These are phyloP conservation scores for Camelina sativa DNA, from an alignment of 345 rosid genomes.

Conservation along the genomic window DNA sequence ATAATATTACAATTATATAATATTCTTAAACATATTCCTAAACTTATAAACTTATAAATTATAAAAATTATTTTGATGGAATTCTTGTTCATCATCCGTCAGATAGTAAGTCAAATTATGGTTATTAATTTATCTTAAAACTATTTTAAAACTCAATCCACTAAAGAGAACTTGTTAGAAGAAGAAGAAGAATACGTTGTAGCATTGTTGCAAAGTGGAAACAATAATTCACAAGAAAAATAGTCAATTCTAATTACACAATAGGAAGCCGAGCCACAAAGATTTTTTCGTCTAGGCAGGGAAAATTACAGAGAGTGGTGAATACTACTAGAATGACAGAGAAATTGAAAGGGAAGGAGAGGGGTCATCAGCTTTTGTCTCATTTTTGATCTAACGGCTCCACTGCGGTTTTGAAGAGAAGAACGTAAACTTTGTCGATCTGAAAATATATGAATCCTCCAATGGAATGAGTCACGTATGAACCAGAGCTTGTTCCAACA, in stretches of 20 bases:
- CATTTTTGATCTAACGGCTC: constrained; percentile 71
- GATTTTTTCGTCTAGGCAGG: constrained; percentile 9
- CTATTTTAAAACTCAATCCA: too few species aligned
- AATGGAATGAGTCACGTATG: constrained; percentile 85
- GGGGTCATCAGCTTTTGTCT: constrained; percentile 1
- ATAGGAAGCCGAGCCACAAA: background rate
- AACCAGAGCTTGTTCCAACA: constrained; percentile 95
- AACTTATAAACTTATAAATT: too few species aligned
- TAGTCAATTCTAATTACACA: constrained; percentile 26
- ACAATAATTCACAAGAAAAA: background rate
- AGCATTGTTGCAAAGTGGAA: constrained; percentile 13
- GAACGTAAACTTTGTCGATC: constrained; percentile 85
- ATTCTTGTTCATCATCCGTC: too few species aligned
- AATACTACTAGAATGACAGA: constrained; percentile 22
- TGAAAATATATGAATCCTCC: constrained; percentile 98
- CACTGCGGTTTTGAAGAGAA: constrained; percentile 92
- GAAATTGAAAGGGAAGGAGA: background rate
- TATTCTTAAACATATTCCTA: too few species aligned
- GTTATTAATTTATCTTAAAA: too few species aligned
- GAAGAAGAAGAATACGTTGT: background rate
- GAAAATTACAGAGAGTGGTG: background rate
- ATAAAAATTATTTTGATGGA: too few species aligned
- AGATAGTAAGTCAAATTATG: too few species aligned
- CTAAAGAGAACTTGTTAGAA: background rate
- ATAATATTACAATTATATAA: too few species aligned